Evolutionary conservation across 2,329 filamentous ascomycete genomes (phyloP).

Genomic region (Diaporthe ilicicola): DNA sequence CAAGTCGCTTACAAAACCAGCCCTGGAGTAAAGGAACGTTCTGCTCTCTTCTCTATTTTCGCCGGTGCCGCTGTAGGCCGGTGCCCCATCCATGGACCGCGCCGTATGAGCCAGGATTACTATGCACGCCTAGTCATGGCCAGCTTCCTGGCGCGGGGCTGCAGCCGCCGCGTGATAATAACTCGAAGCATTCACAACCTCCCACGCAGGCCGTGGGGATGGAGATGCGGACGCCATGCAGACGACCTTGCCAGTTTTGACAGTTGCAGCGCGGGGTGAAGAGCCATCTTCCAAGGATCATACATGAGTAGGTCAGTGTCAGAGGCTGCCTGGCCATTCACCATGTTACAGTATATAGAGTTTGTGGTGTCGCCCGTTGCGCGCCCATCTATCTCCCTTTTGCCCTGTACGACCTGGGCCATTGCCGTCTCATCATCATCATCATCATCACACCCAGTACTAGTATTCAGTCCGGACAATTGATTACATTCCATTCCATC

Average conservation of each 20-base stretch:
- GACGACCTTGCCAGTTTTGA: background rate
- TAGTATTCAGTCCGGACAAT: background rate
- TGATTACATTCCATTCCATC: constrained; percentile 3
- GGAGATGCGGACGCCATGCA: background rate
- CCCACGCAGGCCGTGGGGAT: background rate
- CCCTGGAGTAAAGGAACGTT: too few species aligned
- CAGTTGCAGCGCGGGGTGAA: background rate
- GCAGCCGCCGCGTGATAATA: background rate
- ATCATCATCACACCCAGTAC: too few species aligned
- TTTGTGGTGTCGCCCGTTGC: background rate
- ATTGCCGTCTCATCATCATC: background rate
- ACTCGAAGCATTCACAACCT: background rate
- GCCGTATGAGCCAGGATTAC: too few species aligned
- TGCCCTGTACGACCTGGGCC: background rate
- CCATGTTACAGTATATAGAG: background rate
- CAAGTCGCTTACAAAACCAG: too few species aligned
- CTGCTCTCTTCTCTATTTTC: too few species aligned
- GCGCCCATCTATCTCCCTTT: too few species aligned
- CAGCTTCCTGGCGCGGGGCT: background rate
- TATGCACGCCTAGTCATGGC: constrained; percentile 6
- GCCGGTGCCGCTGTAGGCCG: too few species aligned
- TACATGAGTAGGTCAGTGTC: background rate
- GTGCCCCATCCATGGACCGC: too few species aligned
- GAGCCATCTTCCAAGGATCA: background rate
- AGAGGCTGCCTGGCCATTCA: background rate